These are phyloP conservation scores for Tricholoma hemisulphureum DNA, from an alignment of 768 basidiomycete species.

Conservation along the genomic window DNA sequence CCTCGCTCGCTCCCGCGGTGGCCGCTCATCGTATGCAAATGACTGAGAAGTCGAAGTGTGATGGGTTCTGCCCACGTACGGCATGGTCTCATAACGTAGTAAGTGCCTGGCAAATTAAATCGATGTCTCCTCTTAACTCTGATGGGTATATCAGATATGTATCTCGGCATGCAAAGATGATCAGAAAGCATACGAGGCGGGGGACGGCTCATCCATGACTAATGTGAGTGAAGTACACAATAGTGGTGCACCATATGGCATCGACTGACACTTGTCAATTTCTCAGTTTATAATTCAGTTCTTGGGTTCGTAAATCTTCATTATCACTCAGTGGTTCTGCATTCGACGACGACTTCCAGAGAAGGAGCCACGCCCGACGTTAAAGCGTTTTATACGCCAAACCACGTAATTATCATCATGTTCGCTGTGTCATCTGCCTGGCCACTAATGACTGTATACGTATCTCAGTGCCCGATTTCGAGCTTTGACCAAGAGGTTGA, in stretches of 20 bases:
- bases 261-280: background rate
- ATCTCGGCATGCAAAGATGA: slow-evolving; percentile 1
- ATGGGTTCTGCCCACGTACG: background rate
- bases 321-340: background rate
- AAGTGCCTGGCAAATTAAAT: too few species aligned
- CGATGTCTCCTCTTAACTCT: too few species aligned
- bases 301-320: background rate
- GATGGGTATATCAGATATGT: background rate
- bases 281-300: background rate
- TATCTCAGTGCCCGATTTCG: background rate
- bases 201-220: slow-evolving; percentile 2
- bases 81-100: background rate
- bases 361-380: background rate
- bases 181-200: background rate
- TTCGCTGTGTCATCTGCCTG: background rate
- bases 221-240: background rate
- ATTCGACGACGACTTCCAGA: background rate
- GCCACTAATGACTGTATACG: background rate
- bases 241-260: background rate
- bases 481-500: background rate
- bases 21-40: background rate
- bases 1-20: background rate
- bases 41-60: background rate
- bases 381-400: background rate
- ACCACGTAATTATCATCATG: background rate